Conservation (phyloP, 2,329 filamentous ascomycete genomes). For the Plenodomus tracheiphilus region DNA sequence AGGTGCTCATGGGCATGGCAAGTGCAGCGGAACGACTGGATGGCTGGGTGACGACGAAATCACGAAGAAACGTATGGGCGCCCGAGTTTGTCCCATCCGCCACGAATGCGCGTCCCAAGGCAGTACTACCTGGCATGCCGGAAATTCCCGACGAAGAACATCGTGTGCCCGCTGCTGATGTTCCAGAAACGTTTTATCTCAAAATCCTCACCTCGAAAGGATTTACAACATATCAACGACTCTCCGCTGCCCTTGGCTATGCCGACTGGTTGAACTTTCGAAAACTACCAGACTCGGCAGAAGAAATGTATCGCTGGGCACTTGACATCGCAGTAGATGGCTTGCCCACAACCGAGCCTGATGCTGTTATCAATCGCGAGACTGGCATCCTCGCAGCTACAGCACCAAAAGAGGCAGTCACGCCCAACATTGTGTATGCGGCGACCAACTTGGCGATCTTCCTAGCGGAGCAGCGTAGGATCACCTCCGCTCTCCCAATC, state of each 20-base stretch:
- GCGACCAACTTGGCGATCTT: slow-evolving; percentile 80
- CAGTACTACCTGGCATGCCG: slow-evolving; percentile 66
- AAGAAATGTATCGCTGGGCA: slow-evolving; percentile 74
- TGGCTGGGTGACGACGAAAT: slow-evolving; percentile 73
- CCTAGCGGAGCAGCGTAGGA: slow-evolving; percentile 69
- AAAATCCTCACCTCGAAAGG: slow-evolving; percentile 80
- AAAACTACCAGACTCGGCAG: slow-evolving; percentile 64
- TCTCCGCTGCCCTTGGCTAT: slow-evolving; percentile 81
- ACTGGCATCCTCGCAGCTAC: slow-evolving; percentile 65
- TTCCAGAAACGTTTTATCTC: slow-evolving; percentile 78
- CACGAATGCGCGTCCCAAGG: slow-evolving; percentile 78
- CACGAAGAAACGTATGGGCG: slow-evolving; percentile 65
- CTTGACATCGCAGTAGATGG: slow-evolving; percentile 71
- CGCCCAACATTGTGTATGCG: slow-evolving; percentile 73
- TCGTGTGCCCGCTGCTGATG: slow-evolving; percentile 66
- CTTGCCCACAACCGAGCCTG: slow-evolving; percentile 47
- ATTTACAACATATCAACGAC: slow-evolving; percentile 74
- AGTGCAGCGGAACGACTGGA: slow-evolving; percentile 80
- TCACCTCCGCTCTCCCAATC: slow-evolving; percentile 74
- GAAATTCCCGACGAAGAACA: slow-evolving; percentile 75
- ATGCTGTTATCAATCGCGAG: slow-evolving; percentile 60
- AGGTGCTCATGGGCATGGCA: slow-evolving; percentile 76
- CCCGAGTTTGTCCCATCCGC: slow-evolving; percentile 76
- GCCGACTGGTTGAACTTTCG: slow-evolving; percentile 86
- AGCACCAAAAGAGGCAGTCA: slow-evolving; percentile 56